A percentile compares a stretch with the other conserved stretches of the same genome.
Conservation (phyloP, 495 filamentous ascomycete species). For the Aspergillus steynii region DNA sequence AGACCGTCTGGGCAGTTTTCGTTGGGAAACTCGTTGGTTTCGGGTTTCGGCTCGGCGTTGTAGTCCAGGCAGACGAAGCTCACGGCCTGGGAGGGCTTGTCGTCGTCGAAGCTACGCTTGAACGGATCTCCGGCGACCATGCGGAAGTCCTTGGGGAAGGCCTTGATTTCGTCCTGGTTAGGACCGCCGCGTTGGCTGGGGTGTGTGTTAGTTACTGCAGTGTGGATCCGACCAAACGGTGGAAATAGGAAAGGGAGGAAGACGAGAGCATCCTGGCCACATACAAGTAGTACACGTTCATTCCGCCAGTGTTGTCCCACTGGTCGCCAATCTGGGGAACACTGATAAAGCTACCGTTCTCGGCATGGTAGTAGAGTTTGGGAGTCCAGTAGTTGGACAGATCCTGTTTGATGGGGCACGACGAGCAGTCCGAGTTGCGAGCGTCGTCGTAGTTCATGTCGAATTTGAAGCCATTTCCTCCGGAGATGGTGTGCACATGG, state of each 20-base stretch:
- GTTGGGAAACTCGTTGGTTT: conserved; percentile 12
- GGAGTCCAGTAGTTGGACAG: conserved; percentile 80
- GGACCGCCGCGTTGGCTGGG: conserved; percentile 56
- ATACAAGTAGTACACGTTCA: conserved; percentile 72
- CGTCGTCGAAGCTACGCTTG: conserved; percentile 7
- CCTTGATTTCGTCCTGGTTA: conserved; percentile 56
- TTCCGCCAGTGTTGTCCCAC: conserved; percentile 13
- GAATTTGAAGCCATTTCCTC: conserved; percentile 71
- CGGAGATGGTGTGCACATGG: conserved; percentile 76
- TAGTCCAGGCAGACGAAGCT: conserved; percentile 15
- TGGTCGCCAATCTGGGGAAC: conserved; percentile 48
- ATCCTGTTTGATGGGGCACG: conserved; percentile 64
- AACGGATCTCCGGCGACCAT: conserved; percentile 66
- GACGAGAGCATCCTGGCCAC: neutral
- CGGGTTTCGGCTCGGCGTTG: conserved; percentile 5
- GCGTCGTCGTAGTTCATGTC: conserved; percentile 59
- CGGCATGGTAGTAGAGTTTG: conserved; percentile 61
- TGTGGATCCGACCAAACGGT: no score
- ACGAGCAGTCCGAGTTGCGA: conserved; percentile 63
- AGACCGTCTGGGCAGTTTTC: conserved; percentile 16
- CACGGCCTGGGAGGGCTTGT: conserved; percentile 1
- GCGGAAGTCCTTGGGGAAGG: conserved; percentile 72
- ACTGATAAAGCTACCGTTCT: conserved; percentile 64
- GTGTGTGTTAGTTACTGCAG: conserved; percentile 20
- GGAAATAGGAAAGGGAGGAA: neutral